Conservation (phyloP, 441 rosid genomes). For the Manihot esculenta region DNA sequence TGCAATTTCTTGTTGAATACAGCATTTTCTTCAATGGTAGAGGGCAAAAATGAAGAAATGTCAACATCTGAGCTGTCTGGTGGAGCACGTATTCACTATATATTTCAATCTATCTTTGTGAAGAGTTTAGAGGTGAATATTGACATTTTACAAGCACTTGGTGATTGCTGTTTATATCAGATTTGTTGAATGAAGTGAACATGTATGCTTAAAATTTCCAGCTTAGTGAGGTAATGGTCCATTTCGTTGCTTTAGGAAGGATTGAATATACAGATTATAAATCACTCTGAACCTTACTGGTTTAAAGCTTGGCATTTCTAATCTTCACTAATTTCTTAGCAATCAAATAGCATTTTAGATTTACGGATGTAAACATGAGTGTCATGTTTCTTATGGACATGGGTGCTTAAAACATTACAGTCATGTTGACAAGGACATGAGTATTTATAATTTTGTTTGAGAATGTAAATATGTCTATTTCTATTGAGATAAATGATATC, state of each 20-base stretch:
- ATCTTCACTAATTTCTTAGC: background rate
- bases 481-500: background rate
- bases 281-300: background rate
- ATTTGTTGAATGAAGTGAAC: background rate
- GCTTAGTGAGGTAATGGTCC: slow-evolving; percentile 1
- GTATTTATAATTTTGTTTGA: background rate
- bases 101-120: slow-evolving; percentile 82
- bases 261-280: background rate
- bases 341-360: background rate
- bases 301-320: background rate
- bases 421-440: background rate
- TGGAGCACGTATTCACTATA: slow-evolving; percentile 87
- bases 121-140: slow-evolving; percentile 71
- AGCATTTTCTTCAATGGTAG: slow-evolving; percentile 83
- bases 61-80: slow-evolving; percentile 87
- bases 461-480: background rate
- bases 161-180: background rate
- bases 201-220: background rate
- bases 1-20: slow-evolving; percentile 33
- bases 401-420: background rate
- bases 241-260: background rate
- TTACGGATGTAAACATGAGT: background rate
- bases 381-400: background rate
- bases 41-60: slow-evolving; percentile 88
- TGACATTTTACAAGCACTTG: background rate